Evolutionary conservation across 352 stramenopile genomes (phyloP).

Genomic region (Nothophytophthora sp.): DNA sequence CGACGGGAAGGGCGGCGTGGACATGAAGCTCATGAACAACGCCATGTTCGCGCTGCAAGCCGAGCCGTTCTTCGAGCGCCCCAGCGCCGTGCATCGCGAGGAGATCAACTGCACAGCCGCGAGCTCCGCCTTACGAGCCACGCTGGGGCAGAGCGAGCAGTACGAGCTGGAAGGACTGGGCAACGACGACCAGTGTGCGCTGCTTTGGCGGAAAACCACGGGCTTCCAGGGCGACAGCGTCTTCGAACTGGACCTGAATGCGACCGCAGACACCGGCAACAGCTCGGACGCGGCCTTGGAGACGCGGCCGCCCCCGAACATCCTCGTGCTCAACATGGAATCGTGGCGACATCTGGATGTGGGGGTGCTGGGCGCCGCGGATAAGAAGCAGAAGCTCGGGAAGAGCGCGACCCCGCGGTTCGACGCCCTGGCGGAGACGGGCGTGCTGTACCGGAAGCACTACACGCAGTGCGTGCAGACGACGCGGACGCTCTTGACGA

Average conservation of each 20-base stretch:
- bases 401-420: slow-evolving; percentile 64
- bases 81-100: slow-evolving; percentile 36
- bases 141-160: slow-evolving; percentile 40
- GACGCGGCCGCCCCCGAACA: slow-evolving; percentile 41
- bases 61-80: slow-evolving; percentile 52
- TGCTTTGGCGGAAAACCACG: slow-evolving; percentile 68
- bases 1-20: slow-evolving; percentile 41
- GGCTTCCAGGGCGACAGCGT: slow-evolving; percentile 49
- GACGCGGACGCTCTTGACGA: slow-evolving; percentile 64
- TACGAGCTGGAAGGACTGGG: slow-evolving; percentile 46
- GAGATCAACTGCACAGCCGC: slow-evolving; percentile 71
- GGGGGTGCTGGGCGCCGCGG: slow-evolving; percentile 55
- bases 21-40: slow-evolving; percentile 79
- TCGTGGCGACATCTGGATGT: slow-evolving; percentile 71
- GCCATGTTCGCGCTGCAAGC: slow-evolving; percentile 61
- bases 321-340: slow-evolving; percentile 79
- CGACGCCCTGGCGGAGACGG: slow-evolving; percentile 50
- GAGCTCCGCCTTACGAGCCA: slow-evolving; percentile 46
- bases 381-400: slow-evolving; percentile 42
- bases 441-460: slow-evolving; percentile 67
- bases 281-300: slow-evolving; percentile 6
- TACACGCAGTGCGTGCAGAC: slow-evolving; percentile 75
- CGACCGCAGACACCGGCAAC: slow-evolving; percentile 1
- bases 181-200: slow-evolving; percentile 63
- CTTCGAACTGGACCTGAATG: slow-evolving; percentile 55